Percentiles rank a stretch among this genome's conserved stretches.
phyloP scores from a whole-genome alignment of 1,139 yeast genomes.

The Sugiyamaella xylanicola region DNA sequence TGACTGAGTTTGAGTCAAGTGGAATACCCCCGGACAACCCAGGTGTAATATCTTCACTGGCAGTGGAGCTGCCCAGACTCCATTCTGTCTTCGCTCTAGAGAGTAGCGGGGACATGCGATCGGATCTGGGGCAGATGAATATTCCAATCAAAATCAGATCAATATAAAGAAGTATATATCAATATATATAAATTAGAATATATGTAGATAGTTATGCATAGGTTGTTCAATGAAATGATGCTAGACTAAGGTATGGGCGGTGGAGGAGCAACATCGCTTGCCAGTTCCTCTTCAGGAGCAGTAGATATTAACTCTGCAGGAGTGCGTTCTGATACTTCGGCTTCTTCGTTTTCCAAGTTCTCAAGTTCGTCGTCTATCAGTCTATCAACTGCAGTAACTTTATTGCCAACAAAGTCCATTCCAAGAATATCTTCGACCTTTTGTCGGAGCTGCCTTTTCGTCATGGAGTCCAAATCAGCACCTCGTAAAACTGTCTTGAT shows the following conservation, averaged over 20 bases:
- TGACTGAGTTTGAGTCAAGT: no score
- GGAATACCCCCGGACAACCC: no score
- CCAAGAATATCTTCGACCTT: constrained; percentile 44
- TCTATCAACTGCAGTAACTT: constrained; percentile 39
- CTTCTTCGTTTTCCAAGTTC: constrained; percentile 32
- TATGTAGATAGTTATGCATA: not conserved
- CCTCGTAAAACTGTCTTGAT: constrained; percentile 39
- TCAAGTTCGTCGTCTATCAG: constrained; percentile 44
- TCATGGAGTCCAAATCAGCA: constrained; percentile 43
- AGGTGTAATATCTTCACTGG: no score
- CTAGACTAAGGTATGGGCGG: constrained; percentile 6
- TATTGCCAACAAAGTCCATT: constrained; percentile 39
- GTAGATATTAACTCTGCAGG: constrained; percentile 2
- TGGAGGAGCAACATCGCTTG: constrained; percentile 1
- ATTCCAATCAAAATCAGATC: no score
- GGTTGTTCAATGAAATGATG: not conserved
- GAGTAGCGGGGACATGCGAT: no score
- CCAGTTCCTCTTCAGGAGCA: not conserved
- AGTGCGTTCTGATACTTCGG: constrained; percentile 6
- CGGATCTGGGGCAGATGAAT: no score
- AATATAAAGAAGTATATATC: no score
- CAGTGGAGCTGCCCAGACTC: no score
- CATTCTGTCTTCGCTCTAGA: no score
- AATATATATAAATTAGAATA: not conserved
- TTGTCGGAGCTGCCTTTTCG: constrained; percentile 43